These are phyloP conservation scores for Zelopaecilomyces penicillatus DNA, from an alignment of 2,329 filamentous ascomycete genomes.

Conservation along the genomic window DNA sequence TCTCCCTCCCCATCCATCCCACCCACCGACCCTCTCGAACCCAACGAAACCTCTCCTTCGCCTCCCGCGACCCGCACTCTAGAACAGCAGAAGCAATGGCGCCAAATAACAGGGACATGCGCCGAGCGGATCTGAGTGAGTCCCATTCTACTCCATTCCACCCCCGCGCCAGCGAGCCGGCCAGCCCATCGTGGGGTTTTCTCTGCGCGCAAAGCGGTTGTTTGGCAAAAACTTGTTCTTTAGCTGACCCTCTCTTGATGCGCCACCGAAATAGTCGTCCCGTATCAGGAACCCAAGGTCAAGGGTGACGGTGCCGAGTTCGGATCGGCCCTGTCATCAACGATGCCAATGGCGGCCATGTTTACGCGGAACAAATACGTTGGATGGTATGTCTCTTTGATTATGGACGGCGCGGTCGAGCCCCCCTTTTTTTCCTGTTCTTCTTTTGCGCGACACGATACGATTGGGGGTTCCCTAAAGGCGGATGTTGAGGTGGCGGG, in stretches of 20 bases:
- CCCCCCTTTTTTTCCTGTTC: too few relatives aligned
- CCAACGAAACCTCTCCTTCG: too few relatives aligned
- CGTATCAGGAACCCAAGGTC: constrained; percentile 69
- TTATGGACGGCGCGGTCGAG: too few relatives aligned
- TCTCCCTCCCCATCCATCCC: background rate
- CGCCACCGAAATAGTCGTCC: constrained; percentile 56
- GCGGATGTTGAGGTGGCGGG: too few relatives aligned
- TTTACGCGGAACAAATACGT: constrained; percentile 83
- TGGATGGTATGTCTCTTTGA: constrained; percentile 43
- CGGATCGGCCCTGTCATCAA: constrained; percentile 62
- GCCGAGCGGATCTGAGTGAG: constrained; percentile 37
- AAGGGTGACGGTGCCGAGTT: constrained; percentile 61
- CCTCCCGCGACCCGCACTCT: background rate
- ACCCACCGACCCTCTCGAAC: background rate
- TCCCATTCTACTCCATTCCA: background rate
- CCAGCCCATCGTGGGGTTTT: background rate
- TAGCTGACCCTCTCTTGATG: background rate
- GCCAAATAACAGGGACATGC: constrained; percentile 33
- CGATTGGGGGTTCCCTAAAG: too few relatives aligned
- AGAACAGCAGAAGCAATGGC: constrained; percentile 24
- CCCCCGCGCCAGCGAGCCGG: background rate
- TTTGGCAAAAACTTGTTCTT: background rate
- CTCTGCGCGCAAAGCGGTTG: background rate
- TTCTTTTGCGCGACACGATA: too few relatives aligned
- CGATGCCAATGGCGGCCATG: constrained; percentile 92